Evolutionary conservation across 352 stramenopile species (phyloP).

Genomic region (Phytophthora hibernalis): DNA sequence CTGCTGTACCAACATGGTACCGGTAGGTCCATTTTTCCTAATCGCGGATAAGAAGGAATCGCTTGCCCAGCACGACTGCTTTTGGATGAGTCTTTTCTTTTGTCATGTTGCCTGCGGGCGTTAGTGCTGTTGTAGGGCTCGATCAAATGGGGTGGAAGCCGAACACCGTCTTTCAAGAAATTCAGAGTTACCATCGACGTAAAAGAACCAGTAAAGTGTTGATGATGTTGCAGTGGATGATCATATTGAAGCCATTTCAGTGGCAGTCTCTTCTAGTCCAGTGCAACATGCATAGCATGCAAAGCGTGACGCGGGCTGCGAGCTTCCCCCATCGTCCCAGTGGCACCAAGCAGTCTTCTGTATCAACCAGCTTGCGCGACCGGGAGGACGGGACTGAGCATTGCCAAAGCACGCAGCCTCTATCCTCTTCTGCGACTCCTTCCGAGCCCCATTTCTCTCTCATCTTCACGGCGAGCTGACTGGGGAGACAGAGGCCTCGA

Average conservation of each 20-base stretch:
- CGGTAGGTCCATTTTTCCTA: constrained; percentile 37
- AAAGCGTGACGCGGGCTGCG: constrained; percentile 23
- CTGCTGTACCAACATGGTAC: constrained; percentile 17
- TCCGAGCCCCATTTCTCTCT: constrained; percentile 3
- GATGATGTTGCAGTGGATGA: constrained; percentile 29
- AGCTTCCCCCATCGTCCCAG: constrained; percentile 50
- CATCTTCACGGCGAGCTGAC: constrained; percentile 33
- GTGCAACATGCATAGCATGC: constrained; percentile 29
- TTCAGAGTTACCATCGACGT: too few relatives aligned
- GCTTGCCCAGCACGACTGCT: constrained; percentile 36
- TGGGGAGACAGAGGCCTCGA: constrained; percentile 43
- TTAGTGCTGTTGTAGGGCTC: background rate
- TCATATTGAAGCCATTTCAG: constrained; percentile 29
- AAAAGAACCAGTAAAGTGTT: too few relatives aligned
- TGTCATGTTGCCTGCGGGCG: background rate
- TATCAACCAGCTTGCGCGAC: constrained; percentile 41
- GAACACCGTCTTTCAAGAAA: too few relatives aligned
- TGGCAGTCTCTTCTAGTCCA: constrained; percentile 30
- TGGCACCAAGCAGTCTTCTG: constrained; percentile 35
- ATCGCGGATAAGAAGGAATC: constrained; percentile 51
- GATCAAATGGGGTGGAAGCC: too few relatives aligned
- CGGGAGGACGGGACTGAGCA: constrained; percentile 48
- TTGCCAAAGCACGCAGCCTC: constrained; percentile 27
- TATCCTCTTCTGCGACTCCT: constrained; percentile 15
- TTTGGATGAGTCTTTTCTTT: too few relatives aligned